Percentiles rank a stretch among this genome's conserved stretches.
These are phyloP conservation scores for Colletotrichum navitas DNA, from an alignment of 2,329 filamentous ascomycete species.

Conservation along the genomic window DNA sequence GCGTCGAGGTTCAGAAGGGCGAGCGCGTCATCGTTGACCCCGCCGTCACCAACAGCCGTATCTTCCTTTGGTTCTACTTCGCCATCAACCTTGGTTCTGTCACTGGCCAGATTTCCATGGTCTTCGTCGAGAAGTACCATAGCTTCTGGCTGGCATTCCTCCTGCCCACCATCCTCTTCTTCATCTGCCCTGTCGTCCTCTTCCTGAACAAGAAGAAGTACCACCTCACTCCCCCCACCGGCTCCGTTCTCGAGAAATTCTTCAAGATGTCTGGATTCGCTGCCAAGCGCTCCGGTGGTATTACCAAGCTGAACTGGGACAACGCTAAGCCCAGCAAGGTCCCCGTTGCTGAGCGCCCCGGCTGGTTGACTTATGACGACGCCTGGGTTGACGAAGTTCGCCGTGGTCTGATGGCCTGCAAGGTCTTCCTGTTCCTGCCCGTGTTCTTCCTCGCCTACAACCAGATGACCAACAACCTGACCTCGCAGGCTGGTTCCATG, in stretches of 20 bases:
- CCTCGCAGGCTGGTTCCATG: slow-evolving; percentile 76
- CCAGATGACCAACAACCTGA: slow-evolving; percentile 71
- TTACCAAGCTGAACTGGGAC: slow-evolving; percentile 77
- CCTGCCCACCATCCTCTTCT: slow-evolving; percentile 75
- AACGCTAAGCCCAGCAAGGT: slow-evolving; percentile 75
- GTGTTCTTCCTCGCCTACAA: slow-evolving; percentile 72
- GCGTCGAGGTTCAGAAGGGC: slow-evolving; percentile 68
- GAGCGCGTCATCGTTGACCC: slow-evolving; percentile 80
- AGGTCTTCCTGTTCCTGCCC: slow-evolving; percentile 79
- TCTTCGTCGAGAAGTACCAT: slow-evolving; percentile 81
- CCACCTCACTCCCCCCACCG: slow-evolving; percentile 73
- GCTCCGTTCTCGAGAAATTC: slow-evolving; percentile 78
- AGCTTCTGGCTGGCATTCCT: slow-evolving; percentile 81
- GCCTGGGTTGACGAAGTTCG: slow-evolving; percentile 84
- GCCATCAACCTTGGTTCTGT: slow-evolving; percentile 76
- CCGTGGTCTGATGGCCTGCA: slow-evolving; percentile 77
- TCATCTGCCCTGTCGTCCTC: slow-evolving; percentile 72
- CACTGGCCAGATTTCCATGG: slow-evolving; percentile 72
- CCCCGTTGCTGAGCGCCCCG: slow-evolving; percentile 66
- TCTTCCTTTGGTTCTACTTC: slow-evolving; percentile 73
- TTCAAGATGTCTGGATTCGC: slow-evolving; percentile 70
- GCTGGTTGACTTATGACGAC: slow-evolving; percentile 87
- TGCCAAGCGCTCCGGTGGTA: slow-evolving; percentile 72
- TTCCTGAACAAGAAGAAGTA: slow-evolving; percentile 72
- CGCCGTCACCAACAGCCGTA: slow-evolving; percentile 74